Conservation (phyloP, 352 stramenopile genomes). For the Globisporangium heterothallicum region DNA sequence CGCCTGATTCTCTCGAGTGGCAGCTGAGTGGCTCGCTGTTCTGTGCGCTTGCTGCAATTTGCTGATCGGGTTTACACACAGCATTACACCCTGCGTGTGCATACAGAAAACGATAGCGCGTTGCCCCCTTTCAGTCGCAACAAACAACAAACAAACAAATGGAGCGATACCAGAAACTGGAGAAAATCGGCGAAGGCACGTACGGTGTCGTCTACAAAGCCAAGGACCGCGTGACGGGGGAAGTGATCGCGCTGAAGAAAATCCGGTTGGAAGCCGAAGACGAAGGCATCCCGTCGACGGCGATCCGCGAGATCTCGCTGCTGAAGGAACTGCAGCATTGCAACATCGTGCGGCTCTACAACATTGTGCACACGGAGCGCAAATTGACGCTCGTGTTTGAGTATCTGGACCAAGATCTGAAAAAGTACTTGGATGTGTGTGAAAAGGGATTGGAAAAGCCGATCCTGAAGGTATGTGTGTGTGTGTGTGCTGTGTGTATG, state of each 20-base stretch:
- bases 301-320: constrained; percentile 98
- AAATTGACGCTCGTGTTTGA: constrained; percentile 99
- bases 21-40: too few relatives aligned
- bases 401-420: constrained; percentile 99
- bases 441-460: constrained; percentile 94
- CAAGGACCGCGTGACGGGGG: constrained; percentile 92
- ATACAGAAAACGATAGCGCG: too few relatives aligned
- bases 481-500: constrained; percentile 3
- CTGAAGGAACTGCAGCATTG: constrained; percentile 97
- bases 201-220: constrained; percentile 99
- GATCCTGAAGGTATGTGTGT: constrained; percentile 65
- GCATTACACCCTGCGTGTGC: not conserved
- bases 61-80: too few relatives aligned
- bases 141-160: constrained; percentile 15
- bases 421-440: constrained; percentile 99
- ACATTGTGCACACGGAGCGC: constrained; percentile 99
- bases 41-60: too few relatives aligned
- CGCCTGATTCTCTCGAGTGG: not conserved
- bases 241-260: constrained; percentile 99
- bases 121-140: not conserved
- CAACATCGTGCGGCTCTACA: constrained; percentile 98
- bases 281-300: constrained; percentile 97
- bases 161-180: constrained; percentile 93
- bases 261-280: constrained; percentile 98
- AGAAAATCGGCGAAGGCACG: constrained; percentile 97